A percentile compares a stretch with the other conserved stretches of the same genome.
Evolutionary conservation across 2,329 filamentous ascomycete species (phyloP).

Genomic region (Dryadomyces quercus-mongolicae): DNA sequence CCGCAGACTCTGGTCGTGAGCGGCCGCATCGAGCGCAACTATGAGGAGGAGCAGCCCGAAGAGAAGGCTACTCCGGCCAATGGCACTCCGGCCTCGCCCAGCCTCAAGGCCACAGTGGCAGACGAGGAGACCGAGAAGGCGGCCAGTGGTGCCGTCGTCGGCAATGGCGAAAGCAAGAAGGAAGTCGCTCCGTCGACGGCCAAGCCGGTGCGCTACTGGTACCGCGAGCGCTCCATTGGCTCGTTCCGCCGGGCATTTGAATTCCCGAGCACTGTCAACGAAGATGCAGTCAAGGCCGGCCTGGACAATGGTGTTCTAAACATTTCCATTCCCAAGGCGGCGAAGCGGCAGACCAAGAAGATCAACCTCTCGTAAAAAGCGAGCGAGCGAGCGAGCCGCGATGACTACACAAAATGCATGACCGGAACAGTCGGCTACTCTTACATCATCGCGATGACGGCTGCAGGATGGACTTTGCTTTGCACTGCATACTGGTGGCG

Average conservation of each 20-base stretch:
- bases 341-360: slow-evolving; percentile 43
- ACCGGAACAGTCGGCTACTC: too few species aligned
- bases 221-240: slow-evolving; percentile 52
- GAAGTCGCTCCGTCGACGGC: neutral
- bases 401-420: neutral
- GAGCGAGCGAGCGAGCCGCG: neutral
- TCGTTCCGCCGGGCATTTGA: slow-evolving; percentile 57
- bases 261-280: slow-evolving; percentile 53
- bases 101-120: slow-evolving; percentile 52
- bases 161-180: slow-evolving; percentile 13
- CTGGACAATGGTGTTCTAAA: slow-evolving; percentile 55
- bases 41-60: slow-evolving; percentile 20
- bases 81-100: slow-evolving; percentile 17
- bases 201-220: slow-evolving; percentile 44
- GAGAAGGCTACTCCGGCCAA: slow-evolving; percentile 9
- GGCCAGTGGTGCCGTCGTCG: slow-evolving; percentile 15
- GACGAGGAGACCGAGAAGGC: slow-evolving; percentile 34
- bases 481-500: too few species aligned
- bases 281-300: slow-evolving; percentile 46
- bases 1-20: slow-evolving; percentile 59
- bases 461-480: too few species aligned
- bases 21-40: slow-evolving; percentile 54
- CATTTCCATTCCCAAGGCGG: slow-evolving; percentile 54
- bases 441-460: too few species aligned
- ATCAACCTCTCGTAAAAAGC: slow-evolving; percentile 38